Evolutionary conservation across 2,329 filamentous ascomycete genomes (phyloP), one percentile per base, ranked within the genome.

Genomic region (Sclerotinia nivalis): DNA sequence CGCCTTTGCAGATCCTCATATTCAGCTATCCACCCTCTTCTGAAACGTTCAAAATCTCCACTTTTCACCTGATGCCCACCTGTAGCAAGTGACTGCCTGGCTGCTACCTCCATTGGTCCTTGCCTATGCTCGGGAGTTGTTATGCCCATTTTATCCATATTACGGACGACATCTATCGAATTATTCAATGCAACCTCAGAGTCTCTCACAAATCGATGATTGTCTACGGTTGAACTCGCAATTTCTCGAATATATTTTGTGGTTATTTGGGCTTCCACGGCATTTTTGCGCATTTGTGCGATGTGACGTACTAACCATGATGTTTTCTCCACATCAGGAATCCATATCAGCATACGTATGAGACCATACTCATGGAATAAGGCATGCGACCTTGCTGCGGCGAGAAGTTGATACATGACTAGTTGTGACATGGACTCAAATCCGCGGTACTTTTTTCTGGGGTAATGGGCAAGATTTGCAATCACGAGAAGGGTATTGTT

Each of bases 321-420:
- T 9, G 80, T 75, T 73, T 88, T 88, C 69, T 93, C 90, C 0
- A 86, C 82, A 56, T 89, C 83, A 1, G 86, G 84, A 4, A 89
- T 76, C 89, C 93, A 94, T 52, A 94, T 78, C 0, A 98, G 84
- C 83, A 95, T 90, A 62, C 93, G 88, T 4, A 97, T 89, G 25
- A 89, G 85, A 4, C 95, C 95, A 77, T 93, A 94, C 40, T 84
- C 83, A 75, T 97, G 91, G 74, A 96, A 87, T 0, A 90, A 82
- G 0, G 83, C 80, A 64, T 87, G 83, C 2, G 83, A 81, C 71
- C 87, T 84, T 68, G 91, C 86, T 65, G 85, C 83, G 56, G 80
- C 82, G 74, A 89, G 82, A 70, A 92, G 85, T 76, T 91, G 88
- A 76, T 87, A 85, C 1, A 90, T 77, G 1, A 91, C 80, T 69